Conservation (phyloP, 371 early-diverging fungal species). For the Apophysomyces elegans region DNA sequence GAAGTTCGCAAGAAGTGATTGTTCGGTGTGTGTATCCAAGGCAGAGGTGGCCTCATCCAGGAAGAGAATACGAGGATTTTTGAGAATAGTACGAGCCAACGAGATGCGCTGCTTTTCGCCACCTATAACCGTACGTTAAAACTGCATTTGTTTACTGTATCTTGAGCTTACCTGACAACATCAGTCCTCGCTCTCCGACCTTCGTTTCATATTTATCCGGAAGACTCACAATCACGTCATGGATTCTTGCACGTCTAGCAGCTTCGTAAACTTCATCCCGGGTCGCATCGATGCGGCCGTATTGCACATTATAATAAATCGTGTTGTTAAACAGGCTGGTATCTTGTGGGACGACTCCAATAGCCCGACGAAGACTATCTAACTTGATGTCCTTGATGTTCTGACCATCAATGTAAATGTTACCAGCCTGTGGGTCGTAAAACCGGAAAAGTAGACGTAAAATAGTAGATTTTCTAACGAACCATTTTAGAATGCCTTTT, state of each 20-base stretch:
- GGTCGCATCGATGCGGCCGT: slow-evolving; percentile 65
- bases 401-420: slow-evolving; percentile 80
- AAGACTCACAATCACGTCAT: slow-evolving; percentile 67
- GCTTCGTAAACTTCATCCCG: slow-evolving; percentile 73
- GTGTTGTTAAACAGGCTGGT: slow-evolving; percentile 85
- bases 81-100: slow-evolving; percentile 68
- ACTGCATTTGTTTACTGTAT: slow-evolving; percentile 65
- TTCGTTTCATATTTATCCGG: slow-evolving; percentile 85
- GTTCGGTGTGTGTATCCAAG: slow-evolving; percentile 89
- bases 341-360: slow-evolving; percentile 92
- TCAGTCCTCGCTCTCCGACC: slow-evolving; percentile 93
- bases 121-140: slow-evolving; percentile 68
- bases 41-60: slow-evolving; percentile 97
- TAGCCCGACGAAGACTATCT: slow-evolving; percentile 72
- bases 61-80: slow-evolving; percentile 78
- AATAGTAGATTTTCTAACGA: slow-evolving; percentile 73
- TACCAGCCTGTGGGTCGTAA: slow-evolving; percentile 80
- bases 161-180: slow-evolving; percentile 76
- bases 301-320: slow-evolving; percentile 81
- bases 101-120: slow-evolving; percentile 95
- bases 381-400: slow-evolving; percentile 71
- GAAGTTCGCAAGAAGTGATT: slow-evolving; percentile 78
- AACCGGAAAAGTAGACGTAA: slow-evolving; percentile 84
- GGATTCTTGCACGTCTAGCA: slow-evolving; percentile 84
- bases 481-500: background rate